Conservation (phyloP, 2,329 filamentous ascomycete genomes). For the Mariannaea elegans region DNA sequence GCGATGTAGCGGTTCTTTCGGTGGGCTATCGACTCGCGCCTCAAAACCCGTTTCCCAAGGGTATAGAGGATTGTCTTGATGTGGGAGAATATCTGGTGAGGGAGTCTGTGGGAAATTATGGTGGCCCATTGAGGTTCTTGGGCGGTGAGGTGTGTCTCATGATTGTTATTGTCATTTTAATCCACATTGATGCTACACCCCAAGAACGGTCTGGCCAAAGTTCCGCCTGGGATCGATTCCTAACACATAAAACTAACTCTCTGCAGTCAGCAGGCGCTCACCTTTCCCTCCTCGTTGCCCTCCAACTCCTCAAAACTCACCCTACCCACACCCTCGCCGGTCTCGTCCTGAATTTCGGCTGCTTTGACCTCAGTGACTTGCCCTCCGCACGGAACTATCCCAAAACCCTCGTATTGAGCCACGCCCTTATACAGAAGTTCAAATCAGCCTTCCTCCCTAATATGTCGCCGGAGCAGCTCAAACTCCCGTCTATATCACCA, state of each 20-base stretch:
- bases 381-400: too few species aligned
- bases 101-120: slow-evolving; percentile 1
- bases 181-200: neutral
- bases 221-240: slow-evolving; percentile 13
- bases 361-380: too few species aligned
- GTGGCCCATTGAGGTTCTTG: slow-evolving; percentile 8
- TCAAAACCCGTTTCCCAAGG: slow-evolving; percentile 64
- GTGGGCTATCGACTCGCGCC: slow-evolving; percentile 69
- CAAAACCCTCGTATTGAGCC: neutral
- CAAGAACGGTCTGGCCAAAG: too few species aligned
- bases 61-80: slow-evolving; percentile 65
- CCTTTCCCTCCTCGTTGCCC: too few species aligned
- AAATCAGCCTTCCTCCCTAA: slow-evolving; percentile 1
- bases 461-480: slow-evolving; percentile 4
- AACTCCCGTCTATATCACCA: slow-evolving; percentile 12
- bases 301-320: too few species aligned
- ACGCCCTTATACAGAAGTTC: slow-evolving; percentile 4
- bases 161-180: too few species aligned
- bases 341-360: too few species aligned
- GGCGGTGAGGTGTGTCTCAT: slow-evolving; percentile 13
- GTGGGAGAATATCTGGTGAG: slow-evolving; percentile 62
- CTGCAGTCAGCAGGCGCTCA: too few species aligned
- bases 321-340: too few species aligned
- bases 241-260: too few species aligned
- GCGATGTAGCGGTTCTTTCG: slow-evolving; percentile 58